These are phyloP conservation scores for Centaurea solstitialis DNA, from an alignment of 129 eudicot genomes.

Conservation along the genomic window DNA sequence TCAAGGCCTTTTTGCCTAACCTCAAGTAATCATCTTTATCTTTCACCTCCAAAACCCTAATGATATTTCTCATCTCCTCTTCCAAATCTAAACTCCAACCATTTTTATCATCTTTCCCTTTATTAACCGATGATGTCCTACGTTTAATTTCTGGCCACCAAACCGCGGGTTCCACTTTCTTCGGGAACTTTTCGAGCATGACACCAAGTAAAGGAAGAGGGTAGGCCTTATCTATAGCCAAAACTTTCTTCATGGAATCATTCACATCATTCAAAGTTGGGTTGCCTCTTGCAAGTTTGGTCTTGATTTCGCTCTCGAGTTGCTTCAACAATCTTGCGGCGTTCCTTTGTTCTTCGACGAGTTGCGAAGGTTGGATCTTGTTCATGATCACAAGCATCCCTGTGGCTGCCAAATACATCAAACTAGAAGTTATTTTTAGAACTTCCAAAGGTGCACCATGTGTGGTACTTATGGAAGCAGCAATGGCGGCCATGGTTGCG, in stretches of 20 bases:
- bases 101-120: constrained; percentile 5
- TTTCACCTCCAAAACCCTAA: constrained; percentile 36
- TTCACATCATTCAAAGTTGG: constrained; percentile 33
- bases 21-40: constrained; percentile 67
- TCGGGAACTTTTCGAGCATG: constrained; percentile 88
- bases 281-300: constrained; percentile 17
- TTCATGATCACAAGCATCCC: constrained; percentile 56
- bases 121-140: not conserved
- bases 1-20: constrained; percentile 59
- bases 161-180: constrained; percentile 50
- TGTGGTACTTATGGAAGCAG: constrained; percentile 24
- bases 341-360: constrained; percentile 60
- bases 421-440: constrained; percentile 47
- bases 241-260: constrained; percentile 53
- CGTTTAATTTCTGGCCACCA: constrained; percentile 65
- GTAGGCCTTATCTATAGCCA: constrained; percentile 74
- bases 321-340: constrained; percentile 49
- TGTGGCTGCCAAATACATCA: constrained; percentile 45
- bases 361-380: constrained; percentile 70
- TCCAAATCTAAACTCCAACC: constrained; percentile 64
- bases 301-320: constrained; percentile 40
- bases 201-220: constrained; percentile 83
- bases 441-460: constrained; percentile 31
- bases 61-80: constrained; percentile 59
- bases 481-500: constrained; percentile 50